Evolutionary conservation across 177 flowering plant species (phyloP).

Genomic region (Vitis hybrid): DNA sequence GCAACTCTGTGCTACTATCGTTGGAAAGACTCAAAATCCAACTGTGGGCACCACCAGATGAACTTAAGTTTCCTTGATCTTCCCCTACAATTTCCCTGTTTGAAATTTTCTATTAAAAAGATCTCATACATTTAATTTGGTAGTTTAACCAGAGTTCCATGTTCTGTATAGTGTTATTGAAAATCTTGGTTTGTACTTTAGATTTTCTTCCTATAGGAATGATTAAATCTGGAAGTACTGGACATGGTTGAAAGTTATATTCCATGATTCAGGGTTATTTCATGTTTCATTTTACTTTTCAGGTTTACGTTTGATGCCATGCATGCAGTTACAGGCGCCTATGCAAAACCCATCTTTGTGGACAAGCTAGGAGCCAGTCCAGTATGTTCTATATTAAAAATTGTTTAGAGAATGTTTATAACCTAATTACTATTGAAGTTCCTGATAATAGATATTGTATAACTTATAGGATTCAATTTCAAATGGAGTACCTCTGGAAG

Average conservation of each 20-base stretch:
- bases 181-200: no score
- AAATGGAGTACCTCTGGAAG: constrained; percentile 93
- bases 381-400: constrained; percentile 39
- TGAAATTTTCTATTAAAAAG: no score
- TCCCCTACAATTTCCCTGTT: no score
- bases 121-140: no score
- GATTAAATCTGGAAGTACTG: no score
- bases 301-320: constrained; percentile 97
- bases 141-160: no score
- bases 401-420: background rate
- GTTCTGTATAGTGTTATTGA: no score
- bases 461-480: constrained; percentile 71
- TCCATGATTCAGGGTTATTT: background rate
- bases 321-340: constrained; percentile 99
- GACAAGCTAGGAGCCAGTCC: constrained; percentile 74
- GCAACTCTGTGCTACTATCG: no score
- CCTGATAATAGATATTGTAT: constrained; percentile 23
- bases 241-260: background rate
- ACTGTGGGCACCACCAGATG: no score
- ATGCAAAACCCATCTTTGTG: constrained; percentile 97
- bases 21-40: no score
- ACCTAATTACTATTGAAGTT: constrained; percentile 3
- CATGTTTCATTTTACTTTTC: constrained; percentile 20
- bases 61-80: no score
- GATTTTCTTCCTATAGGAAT: no score